Percentiles rank a stretch among this genome's conserved stretches.
phyloP scores from a whole-genome alignment of 805 yeast species.

The Candida ulmi region DNA sequence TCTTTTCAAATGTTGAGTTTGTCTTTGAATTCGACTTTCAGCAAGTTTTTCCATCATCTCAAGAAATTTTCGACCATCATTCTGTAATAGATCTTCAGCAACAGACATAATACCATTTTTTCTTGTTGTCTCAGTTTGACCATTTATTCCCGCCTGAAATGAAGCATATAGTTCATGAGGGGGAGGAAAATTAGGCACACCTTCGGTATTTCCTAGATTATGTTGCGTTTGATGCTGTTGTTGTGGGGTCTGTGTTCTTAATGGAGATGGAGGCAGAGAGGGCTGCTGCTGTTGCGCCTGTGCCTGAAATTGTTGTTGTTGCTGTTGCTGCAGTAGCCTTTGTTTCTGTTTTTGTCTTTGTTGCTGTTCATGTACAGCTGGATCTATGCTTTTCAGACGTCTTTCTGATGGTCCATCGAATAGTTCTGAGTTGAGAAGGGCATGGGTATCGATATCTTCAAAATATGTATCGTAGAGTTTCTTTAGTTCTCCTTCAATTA shows the following conservation, averaged over 20 bases:
- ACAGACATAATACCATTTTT: constrained; percentile 47
- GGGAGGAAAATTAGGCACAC: neutral
- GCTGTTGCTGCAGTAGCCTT: too few relatives aligned
- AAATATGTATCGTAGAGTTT: constrained; percentile 65
- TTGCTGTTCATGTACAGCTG: too few relatives aligned
- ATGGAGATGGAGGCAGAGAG: too few relatives aligned
- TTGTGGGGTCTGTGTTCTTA: neutral
- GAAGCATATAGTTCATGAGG: neutral
- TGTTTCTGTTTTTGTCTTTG: too few relatives aligned
- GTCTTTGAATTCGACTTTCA: constrained; percentile 36
- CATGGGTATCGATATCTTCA: constrained; percentile 26
- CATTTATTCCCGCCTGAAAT: neutral
- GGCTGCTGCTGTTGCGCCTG: neutral
- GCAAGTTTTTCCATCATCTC: constrained; percentile 77
- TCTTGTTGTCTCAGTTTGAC: constrained; percentile 1
- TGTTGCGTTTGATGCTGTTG: neutral
- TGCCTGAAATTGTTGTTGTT: too few relatives aligned
- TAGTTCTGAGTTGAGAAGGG: constrained; percentile 1
- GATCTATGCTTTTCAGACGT: neutral
- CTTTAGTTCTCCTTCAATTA: constrained; percentile 74
- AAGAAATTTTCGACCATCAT: constrained; percentile 73
- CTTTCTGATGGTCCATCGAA: neutral
- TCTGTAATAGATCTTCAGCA: constrained; percentile 74
- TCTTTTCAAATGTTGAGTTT: constrained; percentile 11
- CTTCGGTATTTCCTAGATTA: neutral